phyloP scores from a whole-genome alignment of 139 green algal species.

The Chlorella sp. region DNA sequence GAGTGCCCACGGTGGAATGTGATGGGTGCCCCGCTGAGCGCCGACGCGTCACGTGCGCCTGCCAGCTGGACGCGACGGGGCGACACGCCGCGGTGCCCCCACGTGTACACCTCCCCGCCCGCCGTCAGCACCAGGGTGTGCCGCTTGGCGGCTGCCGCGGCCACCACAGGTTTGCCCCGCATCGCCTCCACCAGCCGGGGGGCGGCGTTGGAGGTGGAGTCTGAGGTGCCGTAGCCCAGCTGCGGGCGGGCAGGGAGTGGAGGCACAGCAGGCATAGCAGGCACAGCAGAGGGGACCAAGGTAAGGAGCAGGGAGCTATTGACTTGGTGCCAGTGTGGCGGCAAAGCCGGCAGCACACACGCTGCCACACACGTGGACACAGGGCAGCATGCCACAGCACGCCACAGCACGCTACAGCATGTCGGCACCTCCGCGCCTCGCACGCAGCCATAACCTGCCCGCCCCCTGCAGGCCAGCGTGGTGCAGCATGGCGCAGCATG shows the following conservation, averaged over 20 bases:
- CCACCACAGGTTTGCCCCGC: slow-evolving; percentile 71
- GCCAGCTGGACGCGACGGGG: slow-evolving; percentile 69
- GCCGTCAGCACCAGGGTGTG: slow-evolving; percentile 86
- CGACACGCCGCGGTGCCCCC: slow-evolving; percentile 83
- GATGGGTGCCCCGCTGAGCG: slow-evolving; percentile 24
- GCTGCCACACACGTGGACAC: no score
- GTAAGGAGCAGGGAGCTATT: background rate
- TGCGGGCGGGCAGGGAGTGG: slow-evolving; percentile 55
- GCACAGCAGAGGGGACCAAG: background rate
- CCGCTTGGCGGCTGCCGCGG: slow-evolving; percentile 84
- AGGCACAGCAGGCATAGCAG: background rate
- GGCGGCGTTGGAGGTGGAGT: slow-evolving; percentile 70
- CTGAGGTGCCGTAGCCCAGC: slow-evolving; percentile 85
- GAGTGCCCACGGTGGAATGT: slow-evolving; percentile 77
- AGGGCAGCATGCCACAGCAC: no score
- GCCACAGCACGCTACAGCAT: no score
- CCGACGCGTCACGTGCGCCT: slow-evolving; percentile 33
- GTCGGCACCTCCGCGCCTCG: no score
- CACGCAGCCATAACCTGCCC: no score
- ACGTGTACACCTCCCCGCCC: slow-evolving; percentile 85
- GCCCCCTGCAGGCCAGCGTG: background rate
- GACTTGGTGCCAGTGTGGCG: no score
- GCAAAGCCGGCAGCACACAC: no score
- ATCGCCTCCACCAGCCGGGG: slow-evolving; percentile 84
- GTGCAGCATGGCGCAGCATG: background rate